Evolutionary conservation across 495 filamentous ascomycete genomes (phyloP), one percentile per base, ranked within the genome.

Genomic region (Daldinia bambusicola): DNA sequence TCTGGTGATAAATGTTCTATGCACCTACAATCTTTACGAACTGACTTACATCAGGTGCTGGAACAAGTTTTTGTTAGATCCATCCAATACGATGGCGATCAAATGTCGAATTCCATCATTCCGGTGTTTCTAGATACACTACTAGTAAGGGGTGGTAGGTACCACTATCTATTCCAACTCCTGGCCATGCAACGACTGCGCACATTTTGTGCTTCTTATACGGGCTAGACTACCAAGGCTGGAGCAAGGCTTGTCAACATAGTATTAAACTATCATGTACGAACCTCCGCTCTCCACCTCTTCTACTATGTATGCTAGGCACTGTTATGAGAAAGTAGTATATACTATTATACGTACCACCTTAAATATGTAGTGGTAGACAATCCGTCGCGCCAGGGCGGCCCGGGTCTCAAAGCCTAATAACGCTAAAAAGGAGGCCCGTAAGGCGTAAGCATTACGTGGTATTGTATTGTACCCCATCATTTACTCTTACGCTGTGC

Each of bases 381-480:
- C 31, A 60, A 72, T 67, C 64, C 60, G 64, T 64, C 52, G 63
- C 43, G 61, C 64, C 69, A 67, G 70, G 65, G 68, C 65, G 61
- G 70, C 63, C 69, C 69, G 69, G 69, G 69, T 73, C 51, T 73
- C 55, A 69, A 63, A 57, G 43, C 70, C 57, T 64, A 55, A 58
- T 37, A 55, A 43, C 66, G 66, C 57, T 69, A 69, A 69, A 69
- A 48, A 59, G 32, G 43, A 73, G 66, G 43, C 55, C 53, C 62
- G 62, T 69, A 65, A 73, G 70, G 40, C 62, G 62, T 69, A 65
- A 73, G 70, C 66, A 69, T 73, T 69, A 73, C 66, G 70, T 69
- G 66, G 70, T 73, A 73, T 26, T 26, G n/a, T n/a, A n/a, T n/a
- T n/a, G n/a, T n/a, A n/a, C 57, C 58, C 64, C 60, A 71, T 62